Conservation (phyloP, 2,329 filamentous ascomycete species). For the Arthrobotrys sinensis region DNA sequence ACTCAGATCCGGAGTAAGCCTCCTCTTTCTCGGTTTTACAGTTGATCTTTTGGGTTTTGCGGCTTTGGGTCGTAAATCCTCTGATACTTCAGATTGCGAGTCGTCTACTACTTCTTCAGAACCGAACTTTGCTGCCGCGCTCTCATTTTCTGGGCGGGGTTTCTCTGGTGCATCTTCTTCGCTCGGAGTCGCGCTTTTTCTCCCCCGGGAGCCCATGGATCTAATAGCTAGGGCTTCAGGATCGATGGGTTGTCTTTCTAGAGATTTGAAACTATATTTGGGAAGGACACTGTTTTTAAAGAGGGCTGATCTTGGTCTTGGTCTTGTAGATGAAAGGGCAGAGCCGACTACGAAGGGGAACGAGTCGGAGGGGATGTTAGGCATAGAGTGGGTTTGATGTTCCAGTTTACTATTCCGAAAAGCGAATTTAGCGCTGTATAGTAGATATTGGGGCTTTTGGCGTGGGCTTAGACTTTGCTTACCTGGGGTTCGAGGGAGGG, state of each 20-base stretch:
- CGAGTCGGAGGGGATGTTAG: slow-evolving; percentile 44
- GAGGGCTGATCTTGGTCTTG: neutral
- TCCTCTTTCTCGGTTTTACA: neutral
- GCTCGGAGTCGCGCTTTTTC: neutral
- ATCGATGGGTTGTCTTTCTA: slow-evolving; percentile 40
- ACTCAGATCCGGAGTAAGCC: no score
- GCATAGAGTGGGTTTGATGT: neutral
- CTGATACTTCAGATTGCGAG: no score
- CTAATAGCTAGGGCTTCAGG: neutral
- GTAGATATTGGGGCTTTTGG: neutral
- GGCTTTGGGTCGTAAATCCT: no score
- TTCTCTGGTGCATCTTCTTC: neutral
- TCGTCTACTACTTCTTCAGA: no score
- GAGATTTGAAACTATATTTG: slow-evolving; percentile 45
- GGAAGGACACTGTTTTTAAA: slow-evolving; percentile 20
- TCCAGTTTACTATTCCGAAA: neutral
- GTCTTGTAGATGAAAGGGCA: neutral
- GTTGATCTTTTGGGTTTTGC: no score
- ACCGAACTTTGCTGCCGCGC: no score
- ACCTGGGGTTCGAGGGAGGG: neutral
- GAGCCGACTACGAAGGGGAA: slow-evolving; percentile 46
- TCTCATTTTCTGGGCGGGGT: neutral
- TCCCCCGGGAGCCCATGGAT: neutral
- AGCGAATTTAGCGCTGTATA: neutral
- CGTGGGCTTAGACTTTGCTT: neutral